Evolutionary conservation across 129 eudicot species (phyloP).

Genomic region (Escallonia herrerae): DNA sequence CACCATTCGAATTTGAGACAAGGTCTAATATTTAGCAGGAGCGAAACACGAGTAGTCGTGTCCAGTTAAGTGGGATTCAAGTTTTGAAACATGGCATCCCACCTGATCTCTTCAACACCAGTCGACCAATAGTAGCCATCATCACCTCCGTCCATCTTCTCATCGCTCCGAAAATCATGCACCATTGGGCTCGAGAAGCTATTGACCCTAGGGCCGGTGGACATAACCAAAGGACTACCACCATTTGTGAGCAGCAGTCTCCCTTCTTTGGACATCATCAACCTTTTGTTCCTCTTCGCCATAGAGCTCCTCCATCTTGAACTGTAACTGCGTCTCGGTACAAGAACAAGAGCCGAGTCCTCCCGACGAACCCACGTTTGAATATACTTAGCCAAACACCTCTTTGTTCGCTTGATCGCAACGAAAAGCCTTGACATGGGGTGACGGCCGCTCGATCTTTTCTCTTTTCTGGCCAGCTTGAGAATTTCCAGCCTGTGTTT

Average conservation of each 20-base stretch:
- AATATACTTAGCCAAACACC: slow-evolving; percentile 43
- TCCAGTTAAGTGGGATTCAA: slow-evolving; percentile 63
- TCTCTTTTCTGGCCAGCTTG: slow-evolving; percentile 48
- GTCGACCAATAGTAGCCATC: slow-evolving; percentile 33
- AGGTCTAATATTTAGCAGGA: not conserved
- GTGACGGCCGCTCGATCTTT: slow-evolving; percentile 23
- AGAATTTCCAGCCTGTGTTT: slow-evolving; percentile 65
- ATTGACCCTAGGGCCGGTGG: slow-evolving; percentile 28
- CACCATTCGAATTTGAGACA: slow-evolving; percentile 38
- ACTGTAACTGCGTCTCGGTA: slow-evolving; percentile 32
- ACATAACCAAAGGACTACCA: slow-evolving; percentile 24
- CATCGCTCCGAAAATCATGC: slow-evolving; percentile 32
- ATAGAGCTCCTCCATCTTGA: slow-evolving; percentile 51
- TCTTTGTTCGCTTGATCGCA: slow-evolving; percentile 59
- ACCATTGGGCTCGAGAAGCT: slow-evolving; percentile 53
- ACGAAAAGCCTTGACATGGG: slow-evolving; percentile 47
- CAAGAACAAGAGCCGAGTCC: slow-evolving; percentile 57
- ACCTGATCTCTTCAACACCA: slow-evolving; percentile 71
- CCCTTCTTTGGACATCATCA: slow-evolving; percentile 33
- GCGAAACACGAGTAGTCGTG: not conserved
- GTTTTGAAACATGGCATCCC: slow-evolving; percentile 93
- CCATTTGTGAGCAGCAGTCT: slow-evolving; percentile 68
- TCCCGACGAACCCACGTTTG: slow-evolving; percentile 43
- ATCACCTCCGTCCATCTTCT: slow-evolving; percentile 21
- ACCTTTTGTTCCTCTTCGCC: slow-evolving; percentile 49